phyloP scores from a whole-genome alignment of 371 early-diverging fungal species.

The Phascolomyces articulosus region DNA sequence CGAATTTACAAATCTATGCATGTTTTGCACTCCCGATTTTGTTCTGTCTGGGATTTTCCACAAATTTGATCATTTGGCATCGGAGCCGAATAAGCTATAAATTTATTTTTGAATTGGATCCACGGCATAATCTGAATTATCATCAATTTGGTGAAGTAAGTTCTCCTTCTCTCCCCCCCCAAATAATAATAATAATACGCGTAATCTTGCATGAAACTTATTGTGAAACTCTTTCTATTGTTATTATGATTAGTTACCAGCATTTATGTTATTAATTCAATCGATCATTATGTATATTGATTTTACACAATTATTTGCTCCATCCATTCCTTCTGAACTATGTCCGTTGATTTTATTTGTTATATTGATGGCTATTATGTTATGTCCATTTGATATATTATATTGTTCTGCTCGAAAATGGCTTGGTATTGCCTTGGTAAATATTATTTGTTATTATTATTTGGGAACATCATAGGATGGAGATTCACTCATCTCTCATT shows the following conservation, averaged over 20 bases:
- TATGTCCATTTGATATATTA: constrained; percentile 69
- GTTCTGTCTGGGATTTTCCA: constrained; percentile 67
- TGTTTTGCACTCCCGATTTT: constrained; percentile 68
- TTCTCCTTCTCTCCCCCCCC: not conserved
- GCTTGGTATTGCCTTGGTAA: constrained; percentile 59
- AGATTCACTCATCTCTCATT: too few relatives aligned
- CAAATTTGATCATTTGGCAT: constrained; percentile 75
- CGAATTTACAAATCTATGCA: constrained; percentile 69
- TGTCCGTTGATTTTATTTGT: constrained; percentile 59
- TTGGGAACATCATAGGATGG: too few relatives aligned
- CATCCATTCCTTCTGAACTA: constrained; percentile 52
- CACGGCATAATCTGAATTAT: constrained; percentile 73
- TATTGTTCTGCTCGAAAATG: constrained; percentile 75
- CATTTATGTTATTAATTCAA: constrained; percentile 61
- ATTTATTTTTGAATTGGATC: constrained; percentile 87
- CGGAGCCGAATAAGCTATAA: constrained; percentile 78
- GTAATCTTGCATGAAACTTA: not conserved
- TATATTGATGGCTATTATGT: constrained; percentile 50
- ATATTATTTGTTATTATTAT: not conserved
- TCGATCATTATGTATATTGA: constrained; percentile 57
- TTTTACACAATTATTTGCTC: constrained; percentile 45
- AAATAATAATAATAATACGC: not conserved
- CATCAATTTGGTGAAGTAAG: constrained; percentile 72
- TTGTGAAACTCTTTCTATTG: not conserved
- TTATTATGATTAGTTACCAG: constrained; percentile 53